These are phyloP conservation scores for Mycogone perniciosa DNA, from an alignment of 2,329 filamentous ascomycete species.

Conservation along the genomic window DNA sequence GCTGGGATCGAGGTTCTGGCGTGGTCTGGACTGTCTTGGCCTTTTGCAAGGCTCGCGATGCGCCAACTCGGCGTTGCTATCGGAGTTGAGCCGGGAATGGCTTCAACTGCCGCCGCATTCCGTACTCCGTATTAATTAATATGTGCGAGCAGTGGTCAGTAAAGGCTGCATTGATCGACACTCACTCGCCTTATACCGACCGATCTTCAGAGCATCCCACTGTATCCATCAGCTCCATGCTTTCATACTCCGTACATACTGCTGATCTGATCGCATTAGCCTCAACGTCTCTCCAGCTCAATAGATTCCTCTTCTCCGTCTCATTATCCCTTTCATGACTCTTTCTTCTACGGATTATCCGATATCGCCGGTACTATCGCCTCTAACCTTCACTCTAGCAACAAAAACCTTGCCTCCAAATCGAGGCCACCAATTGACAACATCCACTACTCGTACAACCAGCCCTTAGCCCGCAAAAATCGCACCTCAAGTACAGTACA, in stretches of 20 bases:
- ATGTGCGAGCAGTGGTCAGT: neutral
- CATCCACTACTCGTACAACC: too few relatives aligned
- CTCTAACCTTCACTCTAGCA: neutral
- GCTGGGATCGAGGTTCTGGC: constrained; percentile 11
- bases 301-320: neutral
- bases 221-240: too few relatives aligned
- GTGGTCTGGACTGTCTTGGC: constrained; percentile 15
- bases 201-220: too few relatives aligned
- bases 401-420: neutral
- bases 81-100: constrained; percentile 15
- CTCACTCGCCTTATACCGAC: too few relatives aligned
- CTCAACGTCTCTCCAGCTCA: neutral
- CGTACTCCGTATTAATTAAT: neutral
- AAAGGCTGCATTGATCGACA: too few relatives aligned
- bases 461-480: too few relatives aligned
- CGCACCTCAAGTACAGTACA: neutral
- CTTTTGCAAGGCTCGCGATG: constrained; percentile 7
- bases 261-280: neutral
- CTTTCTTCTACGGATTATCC: neutral
- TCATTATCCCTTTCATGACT: too few relatives aligned
- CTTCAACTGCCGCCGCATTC: neutral
- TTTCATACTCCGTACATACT: too few relatives aligned
- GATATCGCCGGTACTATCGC: constrained; percentile 1
- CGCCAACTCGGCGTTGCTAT: constrained; percentile 11
- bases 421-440: neutral